Evolutionary conservation across 192 early-diverging fungal species (phyloP).

Genomic region (Coemansia sp.): DNA sequence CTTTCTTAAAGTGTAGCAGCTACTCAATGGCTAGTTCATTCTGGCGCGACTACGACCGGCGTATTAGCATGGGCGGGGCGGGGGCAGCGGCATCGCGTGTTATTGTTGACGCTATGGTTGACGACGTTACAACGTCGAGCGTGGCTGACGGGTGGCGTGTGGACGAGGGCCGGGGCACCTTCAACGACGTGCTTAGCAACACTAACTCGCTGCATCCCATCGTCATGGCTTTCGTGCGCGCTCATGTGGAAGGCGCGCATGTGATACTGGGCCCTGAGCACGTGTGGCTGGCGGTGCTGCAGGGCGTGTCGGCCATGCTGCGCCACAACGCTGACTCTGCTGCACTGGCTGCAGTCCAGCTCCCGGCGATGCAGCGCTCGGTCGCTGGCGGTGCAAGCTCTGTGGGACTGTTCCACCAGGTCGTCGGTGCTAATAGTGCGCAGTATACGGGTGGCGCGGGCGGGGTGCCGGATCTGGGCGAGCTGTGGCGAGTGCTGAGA

Average conservation of each 20-base stretch:
- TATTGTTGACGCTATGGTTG: slow-evolving; percentile 46
- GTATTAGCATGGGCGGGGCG: slow-evolving; percentile 34
- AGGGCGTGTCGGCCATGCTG: slow-evolving; percentile 33
- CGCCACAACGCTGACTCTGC: neutral
- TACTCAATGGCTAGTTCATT: slow-evolving; percentile 10
- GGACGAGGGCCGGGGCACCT: slow-evolving; percentile 34
- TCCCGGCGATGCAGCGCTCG: neutral
- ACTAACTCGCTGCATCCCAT: slow-evolving; percentile 36
- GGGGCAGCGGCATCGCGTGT: neutral
- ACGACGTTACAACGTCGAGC: slow-evolving; percentile 19
- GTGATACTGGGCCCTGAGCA: slow-evolving; percentile 45
- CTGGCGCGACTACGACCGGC: slow-evolving; percentile 35
- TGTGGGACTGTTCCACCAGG: neutral
- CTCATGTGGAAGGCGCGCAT: slow-evolving; percentile 24
- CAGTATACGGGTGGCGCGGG: neutral
- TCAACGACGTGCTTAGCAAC: slow-evolving; percentile 45
- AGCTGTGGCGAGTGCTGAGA: slow-evolving; percentile 37
- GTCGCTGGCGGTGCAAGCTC: neutral
- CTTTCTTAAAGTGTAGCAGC: neutral
- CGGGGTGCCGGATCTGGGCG: slow-evolving; percentile 9
- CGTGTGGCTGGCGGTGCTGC: slow-evolving; percentile 43
- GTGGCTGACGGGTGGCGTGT: slow-evolving; percentile 34
- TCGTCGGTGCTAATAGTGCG: neutral
- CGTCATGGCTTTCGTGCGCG: slow-evolving; percentile 37
- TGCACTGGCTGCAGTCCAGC: neutral